Percentiles rank a stretch among this genome's conserved stretches.
Evolutionary conservation across 2,329 filamentous ascomycete genomes (phyloP).

Genomic region (Arthrobotrys entomopaga): DNA sequence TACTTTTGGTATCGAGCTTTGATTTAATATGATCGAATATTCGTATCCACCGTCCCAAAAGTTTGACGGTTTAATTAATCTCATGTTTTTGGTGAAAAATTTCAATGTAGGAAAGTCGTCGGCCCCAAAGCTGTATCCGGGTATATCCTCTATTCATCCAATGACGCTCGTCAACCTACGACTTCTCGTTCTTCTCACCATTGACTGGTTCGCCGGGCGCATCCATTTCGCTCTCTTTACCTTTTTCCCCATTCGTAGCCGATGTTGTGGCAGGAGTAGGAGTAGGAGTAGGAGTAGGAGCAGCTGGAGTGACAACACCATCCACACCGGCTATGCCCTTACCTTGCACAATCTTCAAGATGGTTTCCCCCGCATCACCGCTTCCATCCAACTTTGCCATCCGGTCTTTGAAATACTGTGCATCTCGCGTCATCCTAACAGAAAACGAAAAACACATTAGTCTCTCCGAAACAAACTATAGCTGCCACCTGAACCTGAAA

Average conservation of each 20-base stretch:
- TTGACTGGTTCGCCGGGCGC: constrained; percentile 30
- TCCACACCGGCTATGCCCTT: constrained; percentile 64
- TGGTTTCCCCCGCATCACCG: constrained; percentile 75
- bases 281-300: constrained; percentile 2
- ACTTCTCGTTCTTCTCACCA: constrained; percentile 17
- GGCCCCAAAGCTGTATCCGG: too few species aligned
- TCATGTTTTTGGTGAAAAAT: too few species aligned
- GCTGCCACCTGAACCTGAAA: too few species aligned
- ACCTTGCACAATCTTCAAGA: constrained; percentile 72
- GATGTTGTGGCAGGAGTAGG: constrained; percentile 5
- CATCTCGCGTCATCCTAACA: constrained; percentile 77
- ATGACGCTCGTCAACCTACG: too few species aligned
- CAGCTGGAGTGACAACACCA: constrained; percentile 3
- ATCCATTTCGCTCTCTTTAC: constrained; percentile 14
- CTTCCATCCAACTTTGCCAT: constrained; percentile 83
- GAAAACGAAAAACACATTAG: constrained; percentile 58
- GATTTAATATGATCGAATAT: too few species aligned
- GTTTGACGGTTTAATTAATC: too few species aligned
- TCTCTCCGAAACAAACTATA: constrained; percentile 2
- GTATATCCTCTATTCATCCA: too few species aligned
- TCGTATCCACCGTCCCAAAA: too few species aligned
- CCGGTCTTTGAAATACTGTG: constrained; percentile 76
- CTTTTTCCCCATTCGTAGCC: constrained; percentile 12
- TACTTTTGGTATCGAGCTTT: too few species aligned
- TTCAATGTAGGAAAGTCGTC: too few species aligned